Conservation (phyloP, 2,329 filamentous ascomycete genomes). For the Penicillium vulpinum region DNA sequence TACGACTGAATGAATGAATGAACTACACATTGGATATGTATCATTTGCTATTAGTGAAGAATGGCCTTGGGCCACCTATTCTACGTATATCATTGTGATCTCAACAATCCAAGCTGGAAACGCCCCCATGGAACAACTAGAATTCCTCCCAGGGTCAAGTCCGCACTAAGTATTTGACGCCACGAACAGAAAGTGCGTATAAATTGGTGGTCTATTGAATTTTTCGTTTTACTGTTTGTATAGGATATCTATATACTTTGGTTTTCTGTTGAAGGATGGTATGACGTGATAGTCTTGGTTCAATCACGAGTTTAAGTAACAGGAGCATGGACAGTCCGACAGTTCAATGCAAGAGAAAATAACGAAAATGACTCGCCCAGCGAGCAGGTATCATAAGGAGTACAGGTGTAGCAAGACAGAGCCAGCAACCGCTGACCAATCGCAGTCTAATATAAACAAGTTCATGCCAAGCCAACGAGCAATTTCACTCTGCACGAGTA, state of each 20-base stretch:
- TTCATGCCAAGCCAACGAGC: not conserved
- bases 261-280: not conserved
- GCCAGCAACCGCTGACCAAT: not conserved
- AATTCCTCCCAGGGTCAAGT: not conserved
- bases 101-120: too few species aligned
- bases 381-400: slow-evolving; percentile 7
- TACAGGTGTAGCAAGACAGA: not conserved
- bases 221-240: not conserved
- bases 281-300: not conserved
- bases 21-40: slow-evolving; percentile 25
- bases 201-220: not conserved
- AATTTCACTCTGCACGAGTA: slow-evolving; percentile 7
- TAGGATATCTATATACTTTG: not conserved
- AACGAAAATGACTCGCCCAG: slow-evolving; percentile 7
- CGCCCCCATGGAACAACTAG: not conserved
- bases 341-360: not conserved
- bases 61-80: not conserved
- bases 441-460: not conserved
- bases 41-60: not conserved
- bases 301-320: not conserved
- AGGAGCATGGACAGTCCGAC: not conserved
- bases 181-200: not conserved
- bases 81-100: not conserved
- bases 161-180: not conserved
- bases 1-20: slow-evolving; percentile 41